phyloP scores from a whole-genome alignment of 2,329 filamentous ascomycete genomes.

The Aureobasidium zeae region DNA sequence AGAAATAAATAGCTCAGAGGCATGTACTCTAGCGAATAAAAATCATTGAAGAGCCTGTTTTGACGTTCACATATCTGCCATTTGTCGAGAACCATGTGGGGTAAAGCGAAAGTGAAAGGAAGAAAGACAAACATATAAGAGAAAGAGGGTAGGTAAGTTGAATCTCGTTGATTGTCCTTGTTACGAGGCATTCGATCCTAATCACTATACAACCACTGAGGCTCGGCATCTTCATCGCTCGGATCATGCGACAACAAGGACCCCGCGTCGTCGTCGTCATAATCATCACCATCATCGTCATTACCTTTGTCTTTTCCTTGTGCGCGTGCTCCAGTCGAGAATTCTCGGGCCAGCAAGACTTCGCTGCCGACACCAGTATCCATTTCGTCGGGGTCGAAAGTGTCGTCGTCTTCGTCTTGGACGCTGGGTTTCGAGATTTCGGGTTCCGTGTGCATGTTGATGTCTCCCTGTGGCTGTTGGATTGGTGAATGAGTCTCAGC shows the following conservation, averaged over 20 bases:
- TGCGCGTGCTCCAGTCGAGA: background rate
- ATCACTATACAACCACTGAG: constrained; percentile 45
- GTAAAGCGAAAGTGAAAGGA: too few relatives aligned
- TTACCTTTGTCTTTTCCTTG: too few relatives aligned
- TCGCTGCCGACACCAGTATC: background rate
- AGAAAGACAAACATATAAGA: background rate
- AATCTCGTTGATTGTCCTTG: too few relatives aligned
- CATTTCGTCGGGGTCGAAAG: constrained; percentile 26
- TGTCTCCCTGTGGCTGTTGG: background rate
- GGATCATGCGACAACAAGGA: constrained; percentile 53
- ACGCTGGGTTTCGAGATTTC: too few relatives aligned
- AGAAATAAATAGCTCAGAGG: too few relatives aligned
- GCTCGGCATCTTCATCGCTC: constrained; percentile 56
- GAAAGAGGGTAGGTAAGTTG: background rate
- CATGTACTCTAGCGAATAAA: too few relatives aligned
- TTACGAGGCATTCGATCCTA: too few relatives aligned
- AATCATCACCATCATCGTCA: too few relatives aligned
- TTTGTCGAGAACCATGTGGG: too few relatives aligned
- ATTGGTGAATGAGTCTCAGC: background rate
- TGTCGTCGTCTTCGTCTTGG: constrained; percentile 22
- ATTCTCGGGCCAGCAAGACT: background rate
- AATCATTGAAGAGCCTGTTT: too few relatives aligned
- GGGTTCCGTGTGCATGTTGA: background rate
- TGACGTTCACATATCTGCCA: background rate
- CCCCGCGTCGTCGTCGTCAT: constrained; percentile 32